phyloP scores from a whole-genome alignment of 208 protist species.

The Leishmania lainsoni region DNA sequence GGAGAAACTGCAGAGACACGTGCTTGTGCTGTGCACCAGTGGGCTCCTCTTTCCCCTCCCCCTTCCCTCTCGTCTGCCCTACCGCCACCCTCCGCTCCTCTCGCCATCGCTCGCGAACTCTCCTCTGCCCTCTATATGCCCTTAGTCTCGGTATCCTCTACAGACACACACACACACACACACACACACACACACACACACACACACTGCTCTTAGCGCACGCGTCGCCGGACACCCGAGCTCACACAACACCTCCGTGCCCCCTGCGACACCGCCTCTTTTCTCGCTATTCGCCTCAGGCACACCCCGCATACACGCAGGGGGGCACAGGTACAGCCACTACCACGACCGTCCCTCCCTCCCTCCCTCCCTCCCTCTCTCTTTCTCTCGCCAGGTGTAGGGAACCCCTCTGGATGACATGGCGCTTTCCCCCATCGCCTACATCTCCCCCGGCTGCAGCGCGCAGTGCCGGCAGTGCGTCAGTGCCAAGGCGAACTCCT shows the following conservation, averaged over 20 bases:
- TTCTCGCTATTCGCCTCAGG: too few relatives aligned
- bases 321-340: background rate
- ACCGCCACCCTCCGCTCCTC: background rate
- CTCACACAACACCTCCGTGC: too few relatives aligned
- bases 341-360: background rate
- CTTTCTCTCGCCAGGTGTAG: background rate
- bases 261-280: too few relatives aligned
- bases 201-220: background rate
- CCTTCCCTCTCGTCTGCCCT: background rate
- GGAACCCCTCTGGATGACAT: slow-evolving; percentile 23
- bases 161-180: background rate
- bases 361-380: background rate
- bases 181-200: background rate
- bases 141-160: background rate
- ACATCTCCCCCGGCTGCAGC: slow-evolving; percentile 72
- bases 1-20: background rate
- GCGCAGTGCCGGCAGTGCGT: slow-evolving; percentile 58
- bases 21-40: background rate
- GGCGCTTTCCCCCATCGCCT: slow-evolving; percentile 70
- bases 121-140: background rate
- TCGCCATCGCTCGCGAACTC: background rate
- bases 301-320: too few relatives aligned
- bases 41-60: background rate
- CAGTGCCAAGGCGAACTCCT: slow-evolving; percentile 48
- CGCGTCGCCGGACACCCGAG: too few relatives aligned